Evolutionary conservation across 2,329 filamentous ascomycete species (phyloP).

Genomic region (Hypoxylon sp.): DNA sequence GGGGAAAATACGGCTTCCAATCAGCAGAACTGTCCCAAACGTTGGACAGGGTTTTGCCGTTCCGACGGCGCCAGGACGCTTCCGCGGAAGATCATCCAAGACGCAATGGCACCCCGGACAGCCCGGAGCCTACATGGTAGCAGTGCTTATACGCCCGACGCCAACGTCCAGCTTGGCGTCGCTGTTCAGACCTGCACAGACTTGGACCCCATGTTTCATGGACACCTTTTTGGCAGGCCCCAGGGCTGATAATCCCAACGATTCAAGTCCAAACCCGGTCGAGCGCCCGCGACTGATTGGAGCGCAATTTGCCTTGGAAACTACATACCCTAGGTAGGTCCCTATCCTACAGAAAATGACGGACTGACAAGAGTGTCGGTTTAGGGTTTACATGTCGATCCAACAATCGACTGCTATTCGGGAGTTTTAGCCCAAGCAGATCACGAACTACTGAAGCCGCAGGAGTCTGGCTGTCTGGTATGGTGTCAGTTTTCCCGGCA

Average conservation of each 20-base stretch:
- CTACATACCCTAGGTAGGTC: too few species aligned
- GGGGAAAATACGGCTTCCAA: constrained; percentile 16
- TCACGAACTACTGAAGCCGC: constrained; percentile 23
- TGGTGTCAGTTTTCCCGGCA: constrained; percentile 2
- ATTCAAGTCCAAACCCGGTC: constrained; percentile 13
- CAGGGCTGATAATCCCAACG: constrained; percentile 8
- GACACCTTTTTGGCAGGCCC: constrained; percentile 26
- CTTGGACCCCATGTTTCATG: constrained; percentile 37
- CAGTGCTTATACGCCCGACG: constrained; percentile 7
- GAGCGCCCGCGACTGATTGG: constrained; percentile 1
- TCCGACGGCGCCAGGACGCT: constrained; percentile 1
- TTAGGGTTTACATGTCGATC: constrained; percentile 30
- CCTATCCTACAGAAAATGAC: too few species aligned
- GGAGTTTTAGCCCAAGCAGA: constrained; percentile 25
- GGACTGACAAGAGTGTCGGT: too few species aligned
- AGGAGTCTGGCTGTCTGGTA: constrained; percentile 23
- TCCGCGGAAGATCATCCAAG: constrained; percentile 4
- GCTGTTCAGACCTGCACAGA: constrained; percentile 13
- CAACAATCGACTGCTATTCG: constrained; percentile 19
- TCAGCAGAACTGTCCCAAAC: constrained; percentile 18
- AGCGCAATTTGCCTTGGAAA: too few species aligned
- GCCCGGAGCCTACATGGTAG: too few species aligned
- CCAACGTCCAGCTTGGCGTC: constrained; percentile 8
- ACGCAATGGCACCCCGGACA: constrained; percentile 2
- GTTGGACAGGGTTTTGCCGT: constrained; percentile 10